phyloP scores from a whole-genome alignment of 345 rosid species.

The Triadica sebifera region DNA sequence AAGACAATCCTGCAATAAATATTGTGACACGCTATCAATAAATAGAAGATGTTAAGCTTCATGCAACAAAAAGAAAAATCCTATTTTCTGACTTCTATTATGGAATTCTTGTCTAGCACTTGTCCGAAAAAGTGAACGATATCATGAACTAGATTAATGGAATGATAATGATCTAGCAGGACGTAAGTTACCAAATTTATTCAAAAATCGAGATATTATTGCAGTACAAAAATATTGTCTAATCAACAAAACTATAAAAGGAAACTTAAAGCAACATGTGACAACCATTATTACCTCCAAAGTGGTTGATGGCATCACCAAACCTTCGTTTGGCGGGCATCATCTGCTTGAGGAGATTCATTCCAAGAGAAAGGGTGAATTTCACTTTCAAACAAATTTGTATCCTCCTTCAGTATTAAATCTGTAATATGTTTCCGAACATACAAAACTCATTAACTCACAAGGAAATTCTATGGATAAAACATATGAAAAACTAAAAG shows the following conservation, averaged over 20 bases:
- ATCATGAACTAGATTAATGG: not conserved
- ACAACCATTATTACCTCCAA: constrained; percentile 11
- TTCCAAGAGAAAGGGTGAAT: not conserved
- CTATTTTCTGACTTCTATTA: not conserved
- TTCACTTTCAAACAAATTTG: not conserved
- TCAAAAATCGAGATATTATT: too few species aligned
- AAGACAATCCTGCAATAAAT: constrained; percentile 23
- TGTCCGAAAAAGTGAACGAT: not conserved
- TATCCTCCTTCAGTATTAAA: not conserved
- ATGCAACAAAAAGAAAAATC: too few species aligned
- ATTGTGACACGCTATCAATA: not conserved
- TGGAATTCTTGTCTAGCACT: not conserved
- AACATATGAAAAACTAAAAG: not conserved
- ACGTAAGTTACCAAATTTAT: not conserved
- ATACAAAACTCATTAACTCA: not conserved
- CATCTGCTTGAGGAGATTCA: constrained; percentile 20
- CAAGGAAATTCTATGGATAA: not conserved
- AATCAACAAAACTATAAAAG: not conserved
- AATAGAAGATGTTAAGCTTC: not conserved
- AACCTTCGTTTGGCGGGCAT: constrained; percentile 5
- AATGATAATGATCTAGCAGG: not conserved
- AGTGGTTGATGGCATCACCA: not conserved
- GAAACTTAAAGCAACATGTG: not conserved
- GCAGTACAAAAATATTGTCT: not conserved
- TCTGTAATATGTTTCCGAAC: not conserved